Evolutionary conservation across 371 early-diverging fungal genomes (phyloP), one percentile per base, ranked within the genome.

Genomic region (Mucor sp.): DNA sequence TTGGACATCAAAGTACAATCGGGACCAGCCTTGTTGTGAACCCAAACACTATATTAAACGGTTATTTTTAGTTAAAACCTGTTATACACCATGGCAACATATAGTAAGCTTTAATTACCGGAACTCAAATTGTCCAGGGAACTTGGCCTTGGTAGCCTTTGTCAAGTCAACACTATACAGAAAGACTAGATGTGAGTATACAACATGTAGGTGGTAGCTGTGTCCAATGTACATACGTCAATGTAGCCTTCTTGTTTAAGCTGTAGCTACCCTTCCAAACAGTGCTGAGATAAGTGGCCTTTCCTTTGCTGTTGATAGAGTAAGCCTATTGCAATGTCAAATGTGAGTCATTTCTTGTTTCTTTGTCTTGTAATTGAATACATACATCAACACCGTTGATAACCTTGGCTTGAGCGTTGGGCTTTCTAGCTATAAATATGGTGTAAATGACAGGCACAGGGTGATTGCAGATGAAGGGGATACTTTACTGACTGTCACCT

Each of bases 1-100:
- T 83, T 77, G 72, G 79, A 74, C 80, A 80, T 80, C 63, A 80
- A 74, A 37, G 80, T 80, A 72, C 83, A 83, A 69, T 83, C 81
- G 58, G 83, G 81, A 74, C 79, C 77, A 43, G 67, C 64, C 33
- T 62, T 62, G 67, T 80, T 80, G 73, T 74, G 74, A 48, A 79
- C 76, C 79, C 76, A 76, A 55, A 76, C 74, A 74, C 78, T 74
- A 53, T 70, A 53, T 25, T 23, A 25, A 6, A 19, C 9, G 50
- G 50, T 50, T 50, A 50, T 69, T 62, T 41, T 41, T 41, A 43
- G 60, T 60, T 60, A 60, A 41, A 21, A 62, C 30, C 28, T 17
- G 60, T 60, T 60, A 44, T 39, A 21, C 33, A 33, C 32, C 30
- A 47, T 57, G 39, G 66, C 15, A n/a, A 55, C 23, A 43, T 56